Conservation (phyloP, 2,329 filamentous ascomycete species). For the Cladorrhinum sp. region DNA sequence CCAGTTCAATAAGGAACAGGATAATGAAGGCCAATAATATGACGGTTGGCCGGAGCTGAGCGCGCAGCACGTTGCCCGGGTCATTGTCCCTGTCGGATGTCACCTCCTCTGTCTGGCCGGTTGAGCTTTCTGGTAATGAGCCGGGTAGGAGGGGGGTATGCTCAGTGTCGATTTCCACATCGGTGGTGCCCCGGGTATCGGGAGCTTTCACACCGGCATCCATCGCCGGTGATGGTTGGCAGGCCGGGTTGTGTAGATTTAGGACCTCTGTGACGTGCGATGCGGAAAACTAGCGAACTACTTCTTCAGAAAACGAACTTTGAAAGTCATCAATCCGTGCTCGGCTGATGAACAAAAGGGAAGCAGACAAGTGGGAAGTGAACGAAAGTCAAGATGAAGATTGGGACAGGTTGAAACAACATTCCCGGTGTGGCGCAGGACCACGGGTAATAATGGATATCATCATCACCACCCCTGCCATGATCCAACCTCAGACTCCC, state of each 20-base stretch:
- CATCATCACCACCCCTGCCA: neutral
- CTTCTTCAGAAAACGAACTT: too few species aligned
- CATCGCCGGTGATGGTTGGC: neutral
- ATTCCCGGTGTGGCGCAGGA: neutral
- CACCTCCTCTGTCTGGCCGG: neutral
- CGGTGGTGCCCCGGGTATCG: neutral
- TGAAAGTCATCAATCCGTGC: too few species aligned
- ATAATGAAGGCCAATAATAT: constrained; percentile 31
- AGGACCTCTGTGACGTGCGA: too few species aligned
- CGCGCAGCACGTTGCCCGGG: constrained; percentile 14
- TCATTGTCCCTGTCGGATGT: constrained; percentile 8
- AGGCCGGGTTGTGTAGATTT: too few species aligned
- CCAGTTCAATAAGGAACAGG: constrained; percentile 44
- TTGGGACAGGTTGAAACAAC: neutral
- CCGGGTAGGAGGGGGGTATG: constrained; percentile 2
- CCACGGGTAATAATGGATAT: neutral
- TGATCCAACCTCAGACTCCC: too few species aligned
- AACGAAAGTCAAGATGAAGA: neutral
- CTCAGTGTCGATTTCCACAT: neutral
- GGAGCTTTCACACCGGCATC: neutral
- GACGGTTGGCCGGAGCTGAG: constrained; percentile 27
- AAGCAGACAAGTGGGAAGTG: too few species aligned
- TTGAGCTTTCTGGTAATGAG: neutral
- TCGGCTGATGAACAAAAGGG: neutral
- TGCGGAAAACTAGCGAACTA: too few species aligned